Conservation (phyloP, 257 asterid genomes). For the Ilex aquifolium region DNA sequence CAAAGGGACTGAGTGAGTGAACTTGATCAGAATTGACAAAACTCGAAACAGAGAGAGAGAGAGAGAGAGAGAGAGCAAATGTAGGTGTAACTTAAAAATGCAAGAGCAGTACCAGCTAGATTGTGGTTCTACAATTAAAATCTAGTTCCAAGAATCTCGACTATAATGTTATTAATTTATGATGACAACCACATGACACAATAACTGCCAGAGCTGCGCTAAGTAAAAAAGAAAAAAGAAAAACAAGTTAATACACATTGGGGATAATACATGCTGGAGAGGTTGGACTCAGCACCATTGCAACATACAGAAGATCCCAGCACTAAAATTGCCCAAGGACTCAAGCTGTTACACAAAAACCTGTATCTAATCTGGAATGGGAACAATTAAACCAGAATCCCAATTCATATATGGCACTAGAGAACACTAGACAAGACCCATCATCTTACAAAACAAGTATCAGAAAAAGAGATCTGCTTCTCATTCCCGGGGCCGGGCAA, state of each 20-base stretch:
- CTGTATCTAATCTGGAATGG: background rate
- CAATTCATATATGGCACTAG: slow-evolving; percentile 10
- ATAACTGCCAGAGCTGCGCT: no score
- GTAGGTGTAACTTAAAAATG: no score
- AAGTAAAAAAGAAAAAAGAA: no score
- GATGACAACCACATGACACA: no score
- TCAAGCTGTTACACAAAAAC: background rate
- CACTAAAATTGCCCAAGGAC: background rate
- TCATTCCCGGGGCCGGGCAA: slow-evolving; percentile 86
- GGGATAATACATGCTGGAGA: background rate
- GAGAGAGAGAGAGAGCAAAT: no score
- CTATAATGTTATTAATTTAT: no score
- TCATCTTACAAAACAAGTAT: background rate
- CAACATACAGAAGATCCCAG: background rate
- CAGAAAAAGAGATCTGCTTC: background rate
- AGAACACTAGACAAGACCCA: background rate
- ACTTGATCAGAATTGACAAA: no score
- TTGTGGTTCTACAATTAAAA: no score
- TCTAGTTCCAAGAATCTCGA: no score
- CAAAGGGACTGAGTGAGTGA: no score
- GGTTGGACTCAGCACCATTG: background rate
- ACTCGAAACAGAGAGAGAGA: no score
- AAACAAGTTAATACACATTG: background rate
- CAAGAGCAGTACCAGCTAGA: no score
- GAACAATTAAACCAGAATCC: background rate